Evolutionary conservation across 2,329 filamentous ascomycete species (phyloP), one percentile per base, ranked within the genome.

Genomic region (Botryotinia globosa): DNA sequence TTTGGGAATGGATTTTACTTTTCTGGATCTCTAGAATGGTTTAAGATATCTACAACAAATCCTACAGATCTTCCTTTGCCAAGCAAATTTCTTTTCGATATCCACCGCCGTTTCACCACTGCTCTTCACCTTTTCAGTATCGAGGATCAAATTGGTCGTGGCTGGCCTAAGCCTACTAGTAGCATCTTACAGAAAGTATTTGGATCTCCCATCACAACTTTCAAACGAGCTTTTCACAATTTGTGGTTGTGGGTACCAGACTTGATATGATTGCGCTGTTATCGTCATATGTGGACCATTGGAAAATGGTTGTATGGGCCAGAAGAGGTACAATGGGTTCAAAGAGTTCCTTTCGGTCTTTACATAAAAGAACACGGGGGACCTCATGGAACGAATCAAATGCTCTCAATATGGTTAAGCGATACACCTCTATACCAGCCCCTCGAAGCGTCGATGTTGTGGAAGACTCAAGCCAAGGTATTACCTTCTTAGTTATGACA

Each of bases 21-120:
- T 48, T 65, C 29, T 9, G 42, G n/a, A 34, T 45, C 34, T 37
- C 42, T 20, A 51, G 18, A 32, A 18, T 25, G 29, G 18, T 65
- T 65, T 48, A 12, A 25, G 3, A 65, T 65, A 51, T 51, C 63
- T 34, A 65, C 29, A 10, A 65, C 44, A 39, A 51, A 65, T 37
- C 63, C 63, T 34, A 32, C 22, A 51, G 22, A n/a, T 8, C 20
- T 65, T 34, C 63, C 42, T 65, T 65, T 65, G 63, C 63, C 63
- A 32, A 65, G 44, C 29, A 18, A 51, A 14, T 65, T 65, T 37
- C 42, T 37, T 6, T 65, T 65, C 4, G 63, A 51, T 14, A 34
- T 51, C 32, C 44, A 65, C 44, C 44, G 63, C 44, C 63, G 29
- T n/a, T 65, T 65, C 29, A 48, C 29, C 16, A 22, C 39, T 48